These are phyloP conservation scores for Lippia alba DNA, from an alignment of 305 asterid species.

Conservation along the genomic window DNA sequence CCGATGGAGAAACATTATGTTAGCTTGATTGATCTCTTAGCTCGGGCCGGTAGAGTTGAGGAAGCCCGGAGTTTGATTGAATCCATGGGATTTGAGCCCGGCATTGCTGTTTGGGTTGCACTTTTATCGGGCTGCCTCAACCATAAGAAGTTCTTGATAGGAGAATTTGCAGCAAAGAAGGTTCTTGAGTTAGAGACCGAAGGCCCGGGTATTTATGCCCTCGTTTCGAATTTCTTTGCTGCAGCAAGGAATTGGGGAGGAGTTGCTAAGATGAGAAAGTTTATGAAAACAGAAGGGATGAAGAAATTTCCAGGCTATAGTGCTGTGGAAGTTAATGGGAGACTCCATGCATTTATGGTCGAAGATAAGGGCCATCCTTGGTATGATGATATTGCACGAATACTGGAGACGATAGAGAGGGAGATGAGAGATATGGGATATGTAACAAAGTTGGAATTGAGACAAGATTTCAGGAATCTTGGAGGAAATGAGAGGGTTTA, in stretches of 20 bases:
- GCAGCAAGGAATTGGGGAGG: conserved; percentile 69
- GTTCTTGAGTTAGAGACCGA: conserved; percentile 64
- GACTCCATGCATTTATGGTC: conserved; percentile 60
- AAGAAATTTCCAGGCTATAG: conserved; percentile 73
- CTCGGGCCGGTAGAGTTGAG: conserved; percentile 76
- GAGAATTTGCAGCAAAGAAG: conserved; percentile 70
- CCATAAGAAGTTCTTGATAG: conserved; percentile 57
- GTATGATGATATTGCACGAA: conserved; percentile 43
- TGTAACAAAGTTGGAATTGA: conserved; percentile 49
- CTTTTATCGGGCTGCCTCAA: conserved; percentile 81
- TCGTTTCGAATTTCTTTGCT: conserved; percentile 76
- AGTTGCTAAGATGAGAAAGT: conserved; percentile 63
- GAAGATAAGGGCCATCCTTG: conserved; percentile 68
- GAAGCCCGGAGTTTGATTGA: conserved; percentile 61
- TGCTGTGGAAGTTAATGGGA: conserved; percentile 61
- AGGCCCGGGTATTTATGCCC: conserved; percentile 61
- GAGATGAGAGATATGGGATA: conserved; percentile 62
- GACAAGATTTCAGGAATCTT: too few relatives aligned
- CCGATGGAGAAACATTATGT: conserved; percentile 83
- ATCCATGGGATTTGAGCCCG: conserved; percentile 53
- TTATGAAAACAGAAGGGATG: conserved; percentile 62
- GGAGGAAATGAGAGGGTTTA: too few relatives aligned
- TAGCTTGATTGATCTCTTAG: conserved; percentile 78
- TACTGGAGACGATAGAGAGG: conserved; percentile 55
- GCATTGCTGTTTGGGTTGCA: conserved; percentile 77